Conservation (phyloP, 768 basidiomycete genomes). For the Tylopilus sp. region DNA sequence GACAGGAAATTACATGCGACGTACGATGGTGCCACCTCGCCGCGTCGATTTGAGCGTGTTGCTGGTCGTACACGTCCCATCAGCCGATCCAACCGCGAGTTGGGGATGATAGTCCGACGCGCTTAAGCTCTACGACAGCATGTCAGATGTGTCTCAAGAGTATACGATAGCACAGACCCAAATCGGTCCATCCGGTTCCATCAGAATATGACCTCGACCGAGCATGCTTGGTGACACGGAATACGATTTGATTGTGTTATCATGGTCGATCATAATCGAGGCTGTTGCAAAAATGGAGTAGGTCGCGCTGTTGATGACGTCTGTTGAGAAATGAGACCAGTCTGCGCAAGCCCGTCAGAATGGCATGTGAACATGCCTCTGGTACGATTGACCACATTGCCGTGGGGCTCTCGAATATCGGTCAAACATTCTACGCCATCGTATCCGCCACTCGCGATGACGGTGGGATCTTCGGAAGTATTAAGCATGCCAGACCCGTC, state of each 20-base stretch:
- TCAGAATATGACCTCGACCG: constrained; percentile 65
- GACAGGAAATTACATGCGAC: constrained; percentile 20
- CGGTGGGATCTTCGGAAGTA: constrained; percentile 57
- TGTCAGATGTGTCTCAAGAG: neutral
- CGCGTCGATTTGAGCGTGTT: constrained; percentile 66
- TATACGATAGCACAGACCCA: constrained; percentile 60
- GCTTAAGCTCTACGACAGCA: constrained; percentile 50
- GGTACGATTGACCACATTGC: constrained; percentile 71
- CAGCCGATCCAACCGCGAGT: constrained; percentile 75
- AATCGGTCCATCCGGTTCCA: constrained; percentile 75
- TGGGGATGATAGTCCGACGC: constrained; percentile 88
- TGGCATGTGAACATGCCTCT: constrained; percentile 46
- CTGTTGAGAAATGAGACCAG: constrained; percentile 32
- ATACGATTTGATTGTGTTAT: constrained; percentile 75
- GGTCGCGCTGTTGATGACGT: constrained; percentile 64
- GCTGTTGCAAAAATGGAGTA: constrained; percentile 70
- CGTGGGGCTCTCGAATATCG: constrained; percentile 69
- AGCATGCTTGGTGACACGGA: constrained; percentile 70
- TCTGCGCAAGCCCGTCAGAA: neutral
- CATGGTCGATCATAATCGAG: constrained; percentile 76
- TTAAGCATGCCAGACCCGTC: constrained; percentile 44
- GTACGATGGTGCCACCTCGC: constrained; percentile 67
- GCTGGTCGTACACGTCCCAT: constrained; percentile 77
- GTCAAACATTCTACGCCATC: constrained; percentile 76
- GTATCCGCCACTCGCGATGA: constrained; percentile 75